Conservation (phyloP, 2,329 filamentous ascomycete species). For the Trichoderma cornu-damae region DNA sequence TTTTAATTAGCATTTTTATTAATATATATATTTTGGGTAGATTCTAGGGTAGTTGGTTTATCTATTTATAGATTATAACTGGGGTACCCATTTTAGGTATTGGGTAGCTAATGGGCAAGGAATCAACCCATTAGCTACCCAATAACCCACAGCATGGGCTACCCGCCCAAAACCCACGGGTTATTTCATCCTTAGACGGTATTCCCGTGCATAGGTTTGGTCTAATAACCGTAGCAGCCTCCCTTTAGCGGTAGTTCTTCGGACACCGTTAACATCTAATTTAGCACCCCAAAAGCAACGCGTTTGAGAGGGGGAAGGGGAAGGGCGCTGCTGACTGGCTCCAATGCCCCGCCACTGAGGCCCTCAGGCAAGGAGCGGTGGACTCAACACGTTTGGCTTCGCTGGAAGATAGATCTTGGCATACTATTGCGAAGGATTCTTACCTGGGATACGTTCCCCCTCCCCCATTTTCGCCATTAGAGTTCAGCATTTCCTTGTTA, state of each 20-base stretch:
- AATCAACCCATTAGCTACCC: too few species aligned
- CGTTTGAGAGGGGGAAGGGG: neutral
- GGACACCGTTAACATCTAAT: neutral
- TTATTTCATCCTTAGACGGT: too few species aligned
- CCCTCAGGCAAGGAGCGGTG: slow-evolving; percentile 7
- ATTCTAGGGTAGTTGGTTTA: too few species aligned
- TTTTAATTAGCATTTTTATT: too few species aligned
- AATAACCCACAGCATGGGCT: too few species aligned
- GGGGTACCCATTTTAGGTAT: too few species aligned
- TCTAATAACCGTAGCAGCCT: neutral
- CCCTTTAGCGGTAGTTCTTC: slow-evolving; percentile 6
- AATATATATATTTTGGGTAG: too few species aligned
- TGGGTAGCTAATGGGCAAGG: too few species aligned
- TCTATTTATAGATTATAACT: too few species aligned
- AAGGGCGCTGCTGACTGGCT: slow-evolving; percentile 13
- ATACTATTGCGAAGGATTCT: slow-evolving; percentile 3
- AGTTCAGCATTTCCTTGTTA: neutral
- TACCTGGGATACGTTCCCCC: neutral
- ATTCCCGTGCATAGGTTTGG: slow-evolving; percentile 2
- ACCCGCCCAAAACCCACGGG: too few species aligned
- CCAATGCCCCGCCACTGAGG: slow-evolving; percentile 13
- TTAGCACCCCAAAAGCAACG: slow-evolving; percentile 3
- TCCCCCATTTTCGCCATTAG: neutral
- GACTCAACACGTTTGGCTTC: slow-evolving; percentile 12
- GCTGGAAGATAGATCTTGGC: neutral